Conservation (phyloP, 192 early-diverging fungal species). For the Gonapodya prolifera region DNA sequence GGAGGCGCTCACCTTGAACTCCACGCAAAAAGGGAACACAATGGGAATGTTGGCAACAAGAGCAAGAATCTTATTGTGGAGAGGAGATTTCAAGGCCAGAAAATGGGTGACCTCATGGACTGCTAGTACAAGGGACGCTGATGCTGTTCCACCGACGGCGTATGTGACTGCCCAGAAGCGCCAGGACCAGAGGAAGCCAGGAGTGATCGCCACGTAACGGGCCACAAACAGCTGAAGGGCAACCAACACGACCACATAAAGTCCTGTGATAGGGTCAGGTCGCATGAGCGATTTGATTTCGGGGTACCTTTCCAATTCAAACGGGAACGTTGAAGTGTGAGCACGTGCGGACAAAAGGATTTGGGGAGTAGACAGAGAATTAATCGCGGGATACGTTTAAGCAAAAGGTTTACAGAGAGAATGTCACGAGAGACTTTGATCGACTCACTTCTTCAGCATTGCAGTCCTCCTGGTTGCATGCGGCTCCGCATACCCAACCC, state of each 20-base stretch:
- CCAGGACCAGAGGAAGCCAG: neutral
- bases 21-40: conserved; percentile 34
- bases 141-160: conserved; percentile 69
- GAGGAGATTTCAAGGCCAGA: conserved; percentile 56
- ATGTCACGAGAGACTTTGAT: too few species aligned
- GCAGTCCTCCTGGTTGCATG: neutral
- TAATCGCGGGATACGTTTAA: too few species aligned
- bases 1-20: conserved; percentile 9
- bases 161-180: conserved; percentile 32
- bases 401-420: too few species aligned
- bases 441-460: neutral
- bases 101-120: conserved; percentile 92
- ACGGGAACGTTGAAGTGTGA: too few species aligned
- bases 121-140: conserved; percentile 64
- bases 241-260: neutral
- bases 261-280: neutral
- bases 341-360: too few species aligned
- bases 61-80: conserved; percentile 70
- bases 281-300: neutral
- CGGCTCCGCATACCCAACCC: neutral
- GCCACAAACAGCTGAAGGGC: neutral
- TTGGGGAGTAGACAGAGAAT: too few species aligned
- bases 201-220: neutral
- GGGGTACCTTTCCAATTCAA: conserved; percentile 35
- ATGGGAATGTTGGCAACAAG: conserved; percentile 78